Conservation (phyloP, 345 rosid genomes). For the Sonneratia caseolaris region DNA sequence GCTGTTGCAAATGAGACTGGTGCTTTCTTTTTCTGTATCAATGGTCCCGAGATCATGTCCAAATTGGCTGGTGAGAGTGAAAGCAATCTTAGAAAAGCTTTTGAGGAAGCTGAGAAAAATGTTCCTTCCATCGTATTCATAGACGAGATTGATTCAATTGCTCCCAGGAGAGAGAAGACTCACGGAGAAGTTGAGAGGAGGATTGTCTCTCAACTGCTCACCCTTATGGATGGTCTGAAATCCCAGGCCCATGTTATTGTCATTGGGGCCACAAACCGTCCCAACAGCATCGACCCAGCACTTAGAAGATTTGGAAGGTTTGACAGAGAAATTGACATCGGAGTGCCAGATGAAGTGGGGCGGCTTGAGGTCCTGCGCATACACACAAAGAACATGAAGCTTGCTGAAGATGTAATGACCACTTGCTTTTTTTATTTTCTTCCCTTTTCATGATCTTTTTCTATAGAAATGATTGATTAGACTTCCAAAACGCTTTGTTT, state of each 20-base stretch:
- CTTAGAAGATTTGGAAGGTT: constrained; percentile 92
- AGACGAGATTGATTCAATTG: constrained; percentile 92
- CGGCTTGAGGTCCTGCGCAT: constrained; percentile 98
- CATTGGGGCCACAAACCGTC: constrained; percentile 98
- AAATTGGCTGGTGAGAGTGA: constrained; percentile 98
- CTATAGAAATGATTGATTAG: neutral
- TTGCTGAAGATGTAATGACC: constrained; percentile 69
- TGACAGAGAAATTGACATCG: constrained; percentile 89
- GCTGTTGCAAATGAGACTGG: constrained; percentile 98
- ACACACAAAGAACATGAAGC: constrained; percentile 97
- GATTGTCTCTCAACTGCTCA: constrained; percentile 87
- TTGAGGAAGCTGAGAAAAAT: constrained; percentile 95
- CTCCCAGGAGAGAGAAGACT: constrained; percentile 93
- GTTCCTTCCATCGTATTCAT: constrained; percentile 93
- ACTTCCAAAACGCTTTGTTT: neutral
- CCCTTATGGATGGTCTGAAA: constrained; percentile 93
- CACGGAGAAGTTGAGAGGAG: constrained; percentile 97
- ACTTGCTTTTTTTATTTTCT: neutral
- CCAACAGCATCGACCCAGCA: constrained; percentile 92
- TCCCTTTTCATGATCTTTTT: neutral
- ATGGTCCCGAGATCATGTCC: constrained; percentile 97
- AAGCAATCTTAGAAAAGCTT: constrained; percentile 93
- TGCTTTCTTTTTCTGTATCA: constrained; percentile 91
- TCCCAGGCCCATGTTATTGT: constrained; percentile 91
- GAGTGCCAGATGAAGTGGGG: constrained; percentile 94